phyloP scores from a whole-genome alignment of 495 filamentous ascomycete species.

The Podospora appendiculata region DNA sequence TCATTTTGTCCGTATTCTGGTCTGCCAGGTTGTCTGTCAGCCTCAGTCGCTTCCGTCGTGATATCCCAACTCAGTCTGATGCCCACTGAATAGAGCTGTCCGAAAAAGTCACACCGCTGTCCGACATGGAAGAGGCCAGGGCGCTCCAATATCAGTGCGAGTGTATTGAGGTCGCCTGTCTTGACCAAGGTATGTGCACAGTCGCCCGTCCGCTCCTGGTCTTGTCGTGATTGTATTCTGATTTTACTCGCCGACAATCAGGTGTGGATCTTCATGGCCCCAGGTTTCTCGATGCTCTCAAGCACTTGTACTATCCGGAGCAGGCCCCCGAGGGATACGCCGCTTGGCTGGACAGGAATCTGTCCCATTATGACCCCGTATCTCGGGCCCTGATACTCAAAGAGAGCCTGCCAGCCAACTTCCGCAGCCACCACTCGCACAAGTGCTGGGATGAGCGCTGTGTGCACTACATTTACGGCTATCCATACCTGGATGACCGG shows the following conservation, averaged over 20 bases:
- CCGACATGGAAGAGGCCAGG: constrained; percentile 42
- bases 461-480: constrained; percentile 45
- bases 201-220: not conserved
- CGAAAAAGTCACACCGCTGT: constrained; percentile 33
- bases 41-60: too few species aligned
- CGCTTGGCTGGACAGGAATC: constrained; percentile 38
- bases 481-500: constrained; percentile 34
- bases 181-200: constrained; percentile 38
- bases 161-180: constrained; percentile 40
- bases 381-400: constrained; percentile 31
- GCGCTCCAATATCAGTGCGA: constrained; percentile 42
- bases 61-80: constrained; percentile 21
- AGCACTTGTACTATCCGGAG: constrained; percentile 27
- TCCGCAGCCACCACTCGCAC: constrained; percentile 33
- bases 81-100: constrained; percentile 26
- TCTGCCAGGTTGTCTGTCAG: not conserved
- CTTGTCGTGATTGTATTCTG: not conserved
- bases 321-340: constrained; percentile 35
- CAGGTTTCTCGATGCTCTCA: constrained; percentile 32
- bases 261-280: constrained; percentile 37
- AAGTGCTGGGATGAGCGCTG: constrained; percentile 45
- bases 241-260: constrained; percentile 14
- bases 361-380: constrained; percentile 37
- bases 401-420: constrained; percentile 31
- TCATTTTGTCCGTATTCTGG: not conserved